Conservation (phyloP, 331 rosid species). For the Spiraea crenata region DNA sequence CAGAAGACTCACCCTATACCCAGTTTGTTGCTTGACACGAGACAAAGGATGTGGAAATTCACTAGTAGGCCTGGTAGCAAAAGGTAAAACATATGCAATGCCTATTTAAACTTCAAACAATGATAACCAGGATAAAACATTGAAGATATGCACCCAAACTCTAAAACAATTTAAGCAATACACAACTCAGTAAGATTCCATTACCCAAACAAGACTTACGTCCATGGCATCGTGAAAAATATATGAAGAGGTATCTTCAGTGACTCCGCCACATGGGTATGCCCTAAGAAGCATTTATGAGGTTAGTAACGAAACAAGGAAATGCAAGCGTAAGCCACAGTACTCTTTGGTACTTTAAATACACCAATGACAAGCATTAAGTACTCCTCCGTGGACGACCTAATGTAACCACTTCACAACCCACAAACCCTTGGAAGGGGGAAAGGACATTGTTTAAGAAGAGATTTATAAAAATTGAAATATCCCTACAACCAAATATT, state of each 20-base stretch:
- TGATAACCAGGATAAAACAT: conserved; percentile 4
- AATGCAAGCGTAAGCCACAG: background rate
- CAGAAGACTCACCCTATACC: conserved; percentile 68
- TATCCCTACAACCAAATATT: background rate
- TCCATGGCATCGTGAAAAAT: conserved; percentile 99
- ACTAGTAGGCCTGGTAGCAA: conserved; percentile 74
- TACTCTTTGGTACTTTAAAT: background rate
- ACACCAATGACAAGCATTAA: background rate
- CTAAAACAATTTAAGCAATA: conserved; percentile 23
- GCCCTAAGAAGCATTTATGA: conserved; percentile 56
- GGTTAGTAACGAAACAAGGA: conserved; percentile 23
- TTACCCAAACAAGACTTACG: conserved; percentile 81
- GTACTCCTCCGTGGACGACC: background rate
- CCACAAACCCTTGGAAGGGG: background rate
- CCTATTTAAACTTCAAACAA: conserved; percentile 27
- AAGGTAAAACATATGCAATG: conserved; percentile 24
- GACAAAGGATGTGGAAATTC: conserved; percentile 98
- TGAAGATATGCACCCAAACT: conserved; percentile 16
- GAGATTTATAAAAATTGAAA: background rate
- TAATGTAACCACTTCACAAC: background rate
- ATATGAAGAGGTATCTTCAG: conserved; percentile 87
- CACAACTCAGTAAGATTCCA: conserved; percentile 30
- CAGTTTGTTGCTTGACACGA: conserved; percentile 94
- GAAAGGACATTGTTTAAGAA: background rate
- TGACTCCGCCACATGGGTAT: conserved; percentile 97